phyloP scores from a whole-genome alignment of 1,284 basidiomycete genomes.

The Leccinum solheimii region DNA sequence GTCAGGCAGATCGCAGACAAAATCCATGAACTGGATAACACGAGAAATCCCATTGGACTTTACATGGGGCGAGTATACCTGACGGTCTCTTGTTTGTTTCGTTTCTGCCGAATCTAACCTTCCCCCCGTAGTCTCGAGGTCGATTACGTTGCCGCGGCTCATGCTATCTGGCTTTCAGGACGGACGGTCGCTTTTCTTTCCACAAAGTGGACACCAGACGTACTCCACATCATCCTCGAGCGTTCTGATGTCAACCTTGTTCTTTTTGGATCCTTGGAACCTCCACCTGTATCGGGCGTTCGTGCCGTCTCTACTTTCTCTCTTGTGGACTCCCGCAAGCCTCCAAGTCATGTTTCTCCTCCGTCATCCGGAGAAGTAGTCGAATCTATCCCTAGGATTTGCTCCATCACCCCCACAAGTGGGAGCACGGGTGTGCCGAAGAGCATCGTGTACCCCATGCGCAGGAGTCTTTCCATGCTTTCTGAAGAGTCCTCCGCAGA shows the following conservation, averaged over 20 bases:
- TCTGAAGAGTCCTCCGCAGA: constrained; percentile 29
- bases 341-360: constrained; percentile 12
- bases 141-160: constrained; percentile 31
- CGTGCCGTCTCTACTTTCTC: constrained; percentile 22
- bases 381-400: constrained; percentile 23
- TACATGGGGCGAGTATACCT: constrained; percentile 19
- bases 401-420: constrained; percentile 33
- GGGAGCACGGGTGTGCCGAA: constrained; percentile 34
- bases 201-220: constrained; percentile 25
- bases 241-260: constrained; percentile 25
- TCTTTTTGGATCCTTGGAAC: constrained; percentile 21
- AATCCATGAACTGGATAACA: constrained; percentile 24
- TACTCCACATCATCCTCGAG: constrained; percentile 22
- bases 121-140: constrained; percentile 25
- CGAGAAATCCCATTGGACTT: constrained; percentile 28
- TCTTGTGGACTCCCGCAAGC: constrained; percentile 11
- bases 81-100: neutral
- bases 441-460: constrained; percentile 34
- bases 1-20: constrained; percentile 26
- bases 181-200: constrained; percentile 32
- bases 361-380: constrained; percentile 19
- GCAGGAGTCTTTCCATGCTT: constrained; percentile 25
- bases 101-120: neutral
- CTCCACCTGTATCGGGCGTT: constrained; percentile 13
- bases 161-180: constrained; percentile 33